Conservation (phyloP, 139 green algal genomes). For the Trebouxia sp. region DNA sequence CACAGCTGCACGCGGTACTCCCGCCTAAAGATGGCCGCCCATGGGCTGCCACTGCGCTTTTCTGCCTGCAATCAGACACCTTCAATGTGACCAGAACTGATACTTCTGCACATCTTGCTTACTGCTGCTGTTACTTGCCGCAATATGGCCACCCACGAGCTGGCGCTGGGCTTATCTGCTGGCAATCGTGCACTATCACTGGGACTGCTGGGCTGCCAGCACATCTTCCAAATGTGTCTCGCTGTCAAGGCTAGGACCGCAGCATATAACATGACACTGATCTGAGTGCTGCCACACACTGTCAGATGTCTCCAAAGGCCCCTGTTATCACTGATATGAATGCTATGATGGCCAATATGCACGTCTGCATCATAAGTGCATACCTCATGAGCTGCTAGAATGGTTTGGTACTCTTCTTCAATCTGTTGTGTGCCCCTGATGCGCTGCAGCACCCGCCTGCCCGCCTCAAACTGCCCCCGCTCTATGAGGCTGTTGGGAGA, state of each 20-base stretch:
- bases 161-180: too few relatives aligned
- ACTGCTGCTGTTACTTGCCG: too few relatives aligned
- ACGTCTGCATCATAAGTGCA: background rate
- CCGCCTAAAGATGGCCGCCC: background rate
- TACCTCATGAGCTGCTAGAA: conserved; percentile 30
- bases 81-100: too few relatives aligned
- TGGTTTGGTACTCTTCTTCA: conserved; percentile 28
- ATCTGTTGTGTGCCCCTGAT: conserved; percentile 58
- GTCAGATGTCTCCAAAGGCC: background rate
- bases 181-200: too few relatives aligned
- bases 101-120: too few relatives aligned
- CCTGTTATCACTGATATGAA: background rate
- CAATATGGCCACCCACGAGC: too few relatives aligned
- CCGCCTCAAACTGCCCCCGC: conserved; percentile 57
- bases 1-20: conserved; percentile 39
- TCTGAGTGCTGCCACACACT: too few relatives aligned
- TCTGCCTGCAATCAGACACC: background rate
- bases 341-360: background rate
- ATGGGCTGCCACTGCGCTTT: conserved; percentile 1
- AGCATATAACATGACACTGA: too few relatives aligned
- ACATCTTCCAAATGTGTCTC: too few relatives aligned
- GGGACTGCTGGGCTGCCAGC: too few relatives aligned
- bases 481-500: conserved; percentile 79
- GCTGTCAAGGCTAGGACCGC: too few relatives aligned
- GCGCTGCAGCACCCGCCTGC: conserved; percentile 47